Evolutionary conservation across 2,329 filamentous ascomycete genomes (phyloP).

Genomic region (Bertia moriformis): DNA sequence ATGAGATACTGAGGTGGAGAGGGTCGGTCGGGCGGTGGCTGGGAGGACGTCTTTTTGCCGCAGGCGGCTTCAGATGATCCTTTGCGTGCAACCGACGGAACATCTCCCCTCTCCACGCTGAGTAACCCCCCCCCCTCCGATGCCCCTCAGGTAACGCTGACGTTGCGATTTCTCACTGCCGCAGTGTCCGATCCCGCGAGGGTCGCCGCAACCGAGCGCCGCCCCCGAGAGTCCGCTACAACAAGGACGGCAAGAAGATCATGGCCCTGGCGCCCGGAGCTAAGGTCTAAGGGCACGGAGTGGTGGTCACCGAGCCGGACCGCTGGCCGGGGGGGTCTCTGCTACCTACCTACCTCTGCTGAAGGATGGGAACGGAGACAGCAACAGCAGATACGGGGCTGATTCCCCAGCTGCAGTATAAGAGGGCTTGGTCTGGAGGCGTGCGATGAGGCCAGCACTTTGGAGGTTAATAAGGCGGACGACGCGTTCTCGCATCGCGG

Average conservation of each 20-base stretch:
- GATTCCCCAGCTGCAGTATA: no score
- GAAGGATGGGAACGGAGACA: not conserved
- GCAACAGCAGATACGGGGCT: no score
- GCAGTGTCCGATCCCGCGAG: conserved; percentile 87
- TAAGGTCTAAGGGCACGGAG: conserved; percentile 51
- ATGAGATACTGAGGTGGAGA: no score
- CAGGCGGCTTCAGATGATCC: conserved; percentile 36
- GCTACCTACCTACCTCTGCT: no score
- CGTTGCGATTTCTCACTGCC: conserved; percentile 22
- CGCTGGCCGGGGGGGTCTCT: no score
- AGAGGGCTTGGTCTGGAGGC: no score
- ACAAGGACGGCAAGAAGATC: conserved; percentile 99
- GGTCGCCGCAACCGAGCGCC: conserved; percentile 98
- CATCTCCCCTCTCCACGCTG: not conserved
- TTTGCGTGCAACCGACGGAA: conserved; percentile 43
- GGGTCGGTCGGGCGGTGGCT: no score
- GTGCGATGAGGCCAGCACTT: no score
- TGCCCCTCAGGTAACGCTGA: conserved; percentile 12
- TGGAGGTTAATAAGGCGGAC: no score
- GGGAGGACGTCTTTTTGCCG: not conserved
- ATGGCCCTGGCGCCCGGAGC: conserved; percentile 63
- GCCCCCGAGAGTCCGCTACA: conserved; percentile 94
- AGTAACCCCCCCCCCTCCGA: not conserved
- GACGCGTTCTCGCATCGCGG: no score
- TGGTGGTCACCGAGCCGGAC: no score